These are phyloP conservation scores for Phaeosphaeriaceae sp. DNA, from an alignment of 2,329 filamentous ascomycete species.

Conservation along the genomic window DNA sequence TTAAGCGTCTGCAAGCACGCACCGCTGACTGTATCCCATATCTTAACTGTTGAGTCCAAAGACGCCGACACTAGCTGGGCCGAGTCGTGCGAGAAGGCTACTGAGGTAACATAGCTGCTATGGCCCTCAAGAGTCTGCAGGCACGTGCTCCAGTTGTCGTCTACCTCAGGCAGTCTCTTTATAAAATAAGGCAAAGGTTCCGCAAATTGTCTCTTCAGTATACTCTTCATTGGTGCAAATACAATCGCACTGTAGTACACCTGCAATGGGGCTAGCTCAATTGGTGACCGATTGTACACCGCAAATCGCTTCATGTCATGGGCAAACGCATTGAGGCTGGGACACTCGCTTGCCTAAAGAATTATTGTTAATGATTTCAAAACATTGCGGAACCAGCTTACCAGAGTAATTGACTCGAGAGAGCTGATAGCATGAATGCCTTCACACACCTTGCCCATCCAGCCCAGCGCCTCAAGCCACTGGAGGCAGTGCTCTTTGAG, in stretches of 20 bases:
- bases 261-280: constrained; percentile 31
- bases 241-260: constrained; percentile 29
- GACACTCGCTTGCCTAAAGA: not conserved
- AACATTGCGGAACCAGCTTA: not conserved
- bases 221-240: constrained; percentile 24
- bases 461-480: not conserved
- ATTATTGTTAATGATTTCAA: not conserved
- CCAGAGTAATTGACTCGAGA: not conserved
- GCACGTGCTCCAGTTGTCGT: constrained; percentile 1
- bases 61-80: not conserved
- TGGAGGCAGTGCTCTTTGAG: constrained; percentile 8
- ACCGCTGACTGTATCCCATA: constrained; percentile 10
- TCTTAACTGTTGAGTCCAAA: not conserved
- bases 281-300: constrained; percentile 23
- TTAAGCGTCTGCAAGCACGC: constrained; percentile 17
- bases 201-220: constrained; percentile 16
- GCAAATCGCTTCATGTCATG: constrained; percentile 27
- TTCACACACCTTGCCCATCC: not conserved
- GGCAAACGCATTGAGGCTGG: constrained; percentile 1
- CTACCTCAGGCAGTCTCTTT: constrained; percentile 12
- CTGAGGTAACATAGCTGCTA: constrained; percentile 16
- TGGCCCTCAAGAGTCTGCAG: constrained; percentile 24
- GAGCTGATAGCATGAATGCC: not conserved
- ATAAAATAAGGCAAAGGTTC: constrained; percentile 20
- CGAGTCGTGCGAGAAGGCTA: constrained; percentile 1